Base-by-base conservation (phyloP, 2,329 filamentous ascomycete species). In the Elsinoe batatas region DNA sequence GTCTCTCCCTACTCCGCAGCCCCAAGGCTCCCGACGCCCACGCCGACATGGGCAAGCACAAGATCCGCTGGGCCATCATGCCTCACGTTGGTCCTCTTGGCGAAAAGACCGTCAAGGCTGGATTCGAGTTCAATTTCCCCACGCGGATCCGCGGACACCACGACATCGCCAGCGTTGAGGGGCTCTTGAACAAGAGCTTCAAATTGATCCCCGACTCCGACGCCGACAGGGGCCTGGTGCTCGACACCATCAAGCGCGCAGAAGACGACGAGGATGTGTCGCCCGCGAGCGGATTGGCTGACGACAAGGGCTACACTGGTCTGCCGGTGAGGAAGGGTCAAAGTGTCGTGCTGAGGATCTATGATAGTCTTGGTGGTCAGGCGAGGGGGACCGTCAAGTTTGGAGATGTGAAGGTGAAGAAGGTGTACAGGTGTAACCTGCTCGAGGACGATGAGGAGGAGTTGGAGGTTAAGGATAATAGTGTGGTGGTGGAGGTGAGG, bases 11-110 rank as follows among this genome's bases (percentile, higher is more conserved):
- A 17, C 79, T 96, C 15, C 84, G 91, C 38, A 84, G 90, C 5
- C 87, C 91, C 18, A 97, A 97, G 68, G 91, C 91, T 0, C 91
- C 91, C 0, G 91, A 97, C 68, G 90, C 83, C 5, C 85, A 95
- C 64, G 91, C 91, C 38, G 91, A 97, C 68, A 96, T 97, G 90
- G 91, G 71, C 46, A 61, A 62, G 50, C 91, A 97, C 69, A 79
- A 79, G 60, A 94, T 96, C 63, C 84, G 87, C 59, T 97, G 91
- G 80, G 91, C 88, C 18, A 90, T 97, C 62, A 76, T 96, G 62
- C 91, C 91, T 2, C 91, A 97, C 69, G 68, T 78, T 20, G 91
- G 90, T 2, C 70, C 77, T 1, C 77, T 97, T 3, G 82, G 85
- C 44, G 74, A 83, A 36, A 76, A 79, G 15, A 95, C 90, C 0